phyloP scores from a whole-genome alignment of 129 eudicot species.

The Artemisia argyi region DNA sequence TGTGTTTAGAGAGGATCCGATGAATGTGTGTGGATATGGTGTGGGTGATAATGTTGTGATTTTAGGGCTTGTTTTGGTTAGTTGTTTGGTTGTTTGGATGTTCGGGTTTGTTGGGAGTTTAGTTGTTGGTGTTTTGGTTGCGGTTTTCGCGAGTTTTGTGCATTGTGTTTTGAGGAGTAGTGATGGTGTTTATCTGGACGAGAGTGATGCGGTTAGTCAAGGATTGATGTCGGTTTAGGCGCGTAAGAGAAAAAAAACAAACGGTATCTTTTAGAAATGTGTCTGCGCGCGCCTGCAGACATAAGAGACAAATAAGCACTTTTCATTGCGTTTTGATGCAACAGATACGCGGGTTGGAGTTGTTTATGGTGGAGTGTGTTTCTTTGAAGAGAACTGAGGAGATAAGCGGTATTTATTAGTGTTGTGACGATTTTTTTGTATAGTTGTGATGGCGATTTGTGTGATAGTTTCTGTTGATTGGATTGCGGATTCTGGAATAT shows the following conservation, averaged over 20 bases:
- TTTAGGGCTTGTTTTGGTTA: conserved; percentile 31
- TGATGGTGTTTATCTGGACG: conserved; percentile 59
- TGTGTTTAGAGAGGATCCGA: conserved; percentile 74
- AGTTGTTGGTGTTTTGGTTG: conserved; percentile 47
- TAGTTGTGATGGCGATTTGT: conserved; percentile 28
- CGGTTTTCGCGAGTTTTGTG: conserved; percentile 37
- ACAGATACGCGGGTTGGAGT: too few species aligned
- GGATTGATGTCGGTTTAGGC: conserved; percentile 47
- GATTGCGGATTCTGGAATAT: conserved; percentile 18
- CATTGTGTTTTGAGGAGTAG: conserved; percentile 60
- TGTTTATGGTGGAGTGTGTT: too few species aligned
- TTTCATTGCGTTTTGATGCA: too few species aligned
- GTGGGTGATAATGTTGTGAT: conserved; percentile 51
- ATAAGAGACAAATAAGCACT: too few species aligned
- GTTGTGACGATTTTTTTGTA: conserved; percentile 8
- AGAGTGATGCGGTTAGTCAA: conserved; percentile 44
- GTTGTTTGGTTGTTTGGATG: conserved; percentile 38
- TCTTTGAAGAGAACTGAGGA: too few species aligned
- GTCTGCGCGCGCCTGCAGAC: conserved; percentile 6
- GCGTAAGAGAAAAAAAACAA: conserved; percentile 1
- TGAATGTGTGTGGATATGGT: conserved; percentile 50
- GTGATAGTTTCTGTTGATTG: conserved; percentile 20
- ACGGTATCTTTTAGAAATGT: conserved; percentile 8
- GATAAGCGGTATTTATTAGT: too few species aligned
- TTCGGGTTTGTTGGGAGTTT: conserved; percentile 35